These are phyloP conservation scores for Populus davidiana DNA, from an alignment of 345 rosid genomes.

Conservation along the genomic window DNA sequence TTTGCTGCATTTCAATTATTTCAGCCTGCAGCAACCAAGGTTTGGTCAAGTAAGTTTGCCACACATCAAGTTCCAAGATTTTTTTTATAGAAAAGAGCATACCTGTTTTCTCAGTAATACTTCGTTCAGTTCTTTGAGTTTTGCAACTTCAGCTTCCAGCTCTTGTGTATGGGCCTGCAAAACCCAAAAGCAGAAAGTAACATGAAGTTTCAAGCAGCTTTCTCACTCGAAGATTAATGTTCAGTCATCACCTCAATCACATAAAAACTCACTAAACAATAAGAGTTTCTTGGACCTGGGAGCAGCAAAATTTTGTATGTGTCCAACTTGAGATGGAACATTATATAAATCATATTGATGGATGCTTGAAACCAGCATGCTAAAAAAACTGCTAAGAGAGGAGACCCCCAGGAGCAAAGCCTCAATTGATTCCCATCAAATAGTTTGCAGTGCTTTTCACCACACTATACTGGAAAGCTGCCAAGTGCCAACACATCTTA, in stretches of 20 bases:
- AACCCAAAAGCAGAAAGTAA: slow-evolving; percentile 9
- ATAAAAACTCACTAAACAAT: background rate
- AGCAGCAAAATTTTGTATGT: background rate
- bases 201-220: background rate
- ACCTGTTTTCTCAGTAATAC: slow-evolving; percentile 32
- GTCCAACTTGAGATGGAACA: background rate
- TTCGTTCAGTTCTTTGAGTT: slow-evolving; percentile 27
- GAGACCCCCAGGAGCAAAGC: background rate
- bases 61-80: background rate
- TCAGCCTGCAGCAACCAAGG: slow-evolving; percentile 52
- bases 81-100: background rate
- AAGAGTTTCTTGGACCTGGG: background rate
- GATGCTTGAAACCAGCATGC: background rate
- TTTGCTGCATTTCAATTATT: slow-evolving; percentile 49
- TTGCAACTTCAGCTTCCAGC: slow-evolving; percentile 30
- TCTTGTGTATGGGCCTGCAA: slow-evolving; percentile 29
- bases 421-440: background rate
- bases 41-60: slow-evolving; percentile 1
- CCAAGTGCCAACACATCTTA: background rate
- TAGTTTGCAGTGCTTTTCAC: background rate
- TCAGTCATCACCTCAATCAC: background rate
- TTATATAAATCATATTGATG: too few relatives aligned
- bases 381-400: background rate
- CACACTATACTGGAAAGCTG: background rate
- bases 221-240: background rate